Evolutionary conservation across 2,329 filamentous ascomycete species (phyloP), one percentile per base, ranked within the genome.

Genomic region (Cladophialophora immunda): DNA sequence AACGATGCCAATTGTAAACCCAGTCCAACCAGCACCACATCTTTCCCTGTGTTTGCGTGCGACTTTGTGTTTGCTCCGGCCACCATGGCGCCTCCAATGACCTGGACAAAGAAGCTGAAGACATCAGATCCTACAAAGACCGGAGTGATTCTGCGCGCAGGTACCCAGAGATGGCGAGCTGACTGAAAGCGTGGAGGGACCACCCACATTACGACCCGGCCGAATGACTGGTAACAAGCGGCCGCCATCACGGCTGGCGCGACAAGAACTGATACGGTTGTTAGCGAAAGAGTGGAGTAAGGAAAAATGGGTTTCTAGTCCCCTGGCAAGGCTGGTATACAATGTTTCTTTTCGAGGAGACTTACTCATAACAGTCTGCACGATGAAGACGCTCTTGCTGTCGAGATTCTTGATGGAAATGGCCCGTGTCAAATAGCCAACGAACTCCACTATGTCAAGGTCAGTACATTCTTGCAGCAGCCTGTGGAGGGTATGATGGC

Each of bases 1-100:
- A 86, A 79, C 22, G 89, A 83, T 11, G 81, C 78, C 29, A 89
- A 75, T 71, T 89, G 87, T 17, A 89, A 70, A 15, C 71, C 77
- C 34, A 79, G 74, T 2, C 77, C 77, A 9, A 67, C 75, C 71
- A 77, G 75, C 34, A 75, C 86, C 63, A 85, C 81, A 69, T 85
- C 78, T 3, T 81, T 82, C 0, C 74, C 68, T 64, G 75, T 74
- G 47, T 64, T 61, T 1, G 75, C 71, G 15, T 71, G 69, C 0
- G 71, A 68, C 3, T 70, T 65, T 3, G 70, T 71, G n/a, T 74
- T 75, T 0, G 75, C 73, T 1, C 73, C 72, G 15, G 68, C 64
- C 27, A 79, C 73, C 72, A 81, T 80, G 45, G 67, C 64, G 13
- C 76, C 81, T 22, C 80, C 81, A 5, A 71, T 74, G 15, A 75